Evolutionary conservation across 495 filamentous ascomycete species (phyloP), one percentile per base, ranked within the genome.

Genomic region (Penicillium ochrochloron): DNA sequence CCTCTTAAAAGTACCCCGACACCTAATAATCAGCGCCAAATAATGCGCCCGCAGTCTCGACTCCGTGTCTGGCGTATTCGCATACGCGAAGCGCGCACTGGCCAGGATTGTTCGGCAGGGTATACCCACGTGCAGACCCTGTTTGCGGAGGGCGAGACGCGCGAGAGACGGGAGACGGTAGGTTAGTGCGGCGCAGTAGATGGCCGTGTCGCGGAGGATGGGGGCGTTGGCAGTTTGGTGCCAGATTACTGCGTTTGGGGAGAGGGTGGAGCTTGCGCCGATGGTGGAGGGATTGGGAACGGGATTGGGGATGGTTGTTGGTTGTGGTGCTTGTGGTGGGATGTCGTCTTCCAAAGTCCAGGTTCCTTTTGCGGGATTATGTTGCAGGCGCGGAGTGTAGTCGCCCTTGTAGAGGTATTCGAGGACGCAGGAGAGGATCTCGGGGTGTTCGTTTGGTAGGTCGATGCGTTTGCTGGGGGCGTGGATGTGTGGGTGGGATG

Each of bases 401-500:
- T 97, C 93, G 66, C 91, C 93, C 83, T 94, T 93, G 85, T 97
- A 97, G 62, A 97, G 88, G 70, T 90, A 97, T 73, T 97, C 93
- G 55, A 97, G 87, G 19, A 97, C 82, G 21, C 90, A 92, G 31
- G 93, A 95, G 82, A 97, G 91, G 70, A 95, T 88, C 73, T 96
- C 92, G 17, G 94, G 91, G 69, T 92, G 86, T 76, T 97, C 93
- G 60, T 93, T 86, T 5, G 94, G 91, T 29, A 97, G 87, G 57
- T 88, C 80, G 68, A 96, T 87, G 63, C 87, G 86, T 76, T 91
- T 92, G 69, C 82, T 82, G 42, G 67, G 66, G 4, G 56, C 56
- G 7, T 69, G 66, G 57, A 68, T 57, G 25, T 61, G 60, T 0
- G 48, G 65, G 23, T 65, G 68, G 21, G 68, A 56, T 8, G 67